Percentiles rank a stretch among this genome's conserved stretches.
Conservation (phyloP, 2,329 filamentous ascomycete genomes). For the Lasiodiplodia hormozganensis region DNA sequence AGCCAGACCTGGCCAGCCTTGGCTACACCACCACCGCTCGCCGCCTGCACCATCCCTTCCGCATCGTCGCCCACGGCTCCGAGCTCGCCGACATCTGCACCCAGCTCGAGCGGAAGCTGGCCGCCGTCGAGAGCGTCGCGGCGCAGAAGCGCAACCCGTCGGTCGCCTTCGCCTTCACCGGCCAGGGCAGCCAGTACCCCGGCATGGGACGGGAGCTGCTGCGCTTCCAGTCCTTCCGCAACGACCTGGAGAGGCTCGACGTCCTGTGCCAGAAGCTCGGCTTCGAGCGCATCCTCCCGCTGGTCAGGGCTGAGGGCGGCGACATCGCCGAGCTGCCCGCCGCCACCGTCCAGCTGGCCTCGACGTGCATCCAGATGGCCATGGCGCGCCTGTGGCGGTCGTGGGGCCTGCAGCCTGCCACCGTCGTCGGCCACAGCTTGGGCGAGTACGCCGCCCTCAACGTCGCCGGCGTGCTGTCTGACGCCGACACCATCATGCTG, state of each 20-base stretch:
- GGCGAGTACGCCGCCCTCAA: conserved; percentile 51
- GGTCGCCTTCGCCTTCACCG: conserved; percentile 50
- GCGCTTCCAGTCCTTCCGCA: conserved; percentile 38
- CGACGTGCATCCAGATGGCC: conserved; percentile 50
- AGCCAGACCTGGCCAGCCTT: conserved; percentile 32
- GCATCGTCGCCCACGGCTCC: conserved; percentile 25
- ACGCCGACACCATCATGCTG: conserved; percentile 42
- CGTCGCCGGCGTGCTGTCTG: conserved; percentile 44
- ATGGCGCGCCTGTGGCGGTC: conserved; percentile 31
- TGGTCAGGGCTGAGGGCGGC: conserved; percentile 29
- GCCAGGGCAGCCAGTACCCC: conserved; percentile 44
- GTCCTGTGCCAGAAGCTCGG: conserved; percentile 36
- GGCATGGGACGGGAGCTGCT: conserved; percentile 34
- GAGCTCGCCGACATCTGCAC: neutral
- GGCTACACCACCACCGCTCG: conserved; percentile 40
- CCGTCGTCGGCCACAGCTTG: conserved; percentile 40
- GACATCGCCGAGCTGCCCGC: conserved; percentile 15
- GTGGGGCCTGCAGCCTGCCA: conserved; percentile 30
- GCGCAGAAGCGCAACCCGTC: conserved; percentile 30
- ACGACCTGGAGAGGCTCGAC: conserved; percentile 41
- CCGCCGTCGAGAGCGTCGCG: neutral
- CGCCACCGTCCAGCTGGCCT: conserved; percentile 47
- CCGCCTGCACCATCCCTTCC: conserved; percentile 35
- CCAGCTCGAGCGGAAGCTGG: conserved; percentile 24
- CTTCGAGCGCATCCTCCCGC: conserved; percentile 42